Base-by-base conservation (phyloP, 1,284 basidiomycete species). In the Microbotryum silenes-acaulis region DNA sequence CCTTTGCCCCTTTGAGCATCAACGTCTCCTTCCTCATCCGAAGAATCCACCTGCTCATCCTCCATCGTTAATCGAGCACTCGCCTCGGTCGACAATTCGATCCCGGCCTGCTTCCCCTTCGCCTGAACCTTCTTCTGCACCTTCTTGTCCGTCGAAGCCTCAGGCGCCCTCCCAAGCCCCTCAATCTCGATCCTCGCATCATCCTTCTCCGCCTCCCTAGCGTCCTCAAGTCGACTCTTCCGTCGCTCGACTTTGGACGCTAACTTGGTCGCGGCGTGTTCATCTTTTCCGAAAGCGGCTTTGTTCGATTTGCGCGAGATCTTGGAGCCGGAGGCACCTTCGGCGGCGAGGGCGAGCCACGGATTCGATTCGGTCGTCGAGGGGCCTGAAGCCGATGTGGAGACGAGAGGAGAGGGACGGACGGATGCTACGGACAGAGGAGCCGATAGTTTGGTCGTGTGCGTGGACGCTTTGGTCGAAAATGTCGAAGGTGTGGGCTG, bases 161-260 rank as follows among this genome's bases (percentile, higher is more conserved):
- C 58, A 2, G 55, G 60, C 16, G 55, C 57, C 18, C 8, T n/a
- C 9, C 31, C 37, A 16, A 42, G 16, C 0, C 58, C 42, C 45
- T 82, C 81, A 61, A 96, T 87, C 67, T 92, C 89, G 21, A 94
- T 82, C 5, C 76, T 74, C 0, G 86, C 88, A 66, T 93, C 91
- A 47, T 80, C 78, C 75, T 90, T 91, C 71, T 85, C 83, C 65
- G 91, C 78, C 70, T 83, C 60, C 7, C 67, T 56, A 4, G 62
- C 61, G 10, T 65, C 69, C 3, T 60, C 58, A 21, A 63, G 61
- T 56, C 68, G 67, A 5, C 65, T 57, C 20, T 63, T 61, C 5
- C 51, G 54, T 7, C 63, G 60, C 10, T 60, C 60, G n/a, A 63
- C 71, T 60, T 72, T 71, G 12, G 64, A 64, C 4, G 62, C 47